Evolutionary conservation across 345 rosid genomes (phyloP).

Genomic region (Camelina neglecta): DNA sequence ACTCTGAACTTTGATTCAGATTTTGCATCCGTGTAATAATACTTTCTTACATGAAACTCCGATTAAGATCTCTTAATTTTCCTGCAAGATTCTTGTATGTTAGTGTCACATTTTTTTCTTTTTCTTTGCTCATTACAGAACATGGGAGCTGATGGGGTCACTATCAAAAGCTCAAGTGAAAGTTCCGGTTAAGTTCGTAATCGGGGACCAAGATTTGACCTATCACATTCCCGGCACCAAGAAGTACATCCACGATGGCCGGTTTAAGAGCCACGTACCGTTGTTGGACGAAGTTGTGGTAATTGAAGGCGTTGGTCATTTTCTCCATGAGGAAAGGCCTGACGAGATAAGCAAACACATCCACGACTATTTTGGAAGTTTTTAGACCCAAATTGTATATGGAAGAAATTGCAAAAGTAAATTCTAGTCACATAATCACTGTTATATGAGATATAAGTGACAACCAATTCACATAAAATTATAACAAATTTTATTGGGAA

Average conservation of each 20-base stretch:
- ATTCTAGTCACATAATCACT: too few species aligned
- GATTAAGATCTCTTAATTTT: neutral
- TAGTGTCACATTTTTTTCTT: neutral
- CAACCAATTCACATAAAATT: too few species aligned
- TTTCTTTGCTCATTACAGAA: slow-evolving; percentile 31
- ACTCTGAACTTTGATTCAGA: slow-evolving; percentile 18
- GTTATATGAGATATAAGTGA: too few species aligned
- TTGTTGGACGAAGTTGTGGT: slow-evolving; percentile 44
- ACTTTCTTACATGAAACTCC: neutral
- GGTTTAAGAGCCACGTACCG: slow-evolving; percentile 45
- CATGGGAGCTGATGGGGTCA: slow-evolving; percentile 45
- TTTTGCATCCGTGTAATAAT: neutral
- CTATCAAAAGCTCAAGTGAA: slow-evolving; percentile 33
- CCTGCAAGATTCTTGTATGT: neutral
- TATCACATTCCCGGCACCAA: slow-evolving; percentile 40
- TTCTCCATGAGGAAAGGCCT: slow-evolving; percentile 46
- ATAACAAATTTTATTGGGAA: too few species aligned
- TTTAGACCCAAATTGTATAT: slow-evolving; percentile 17
- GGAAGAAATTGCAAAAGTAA: neutral
- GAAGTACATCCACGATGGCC: slow-evolving; percentile 39
- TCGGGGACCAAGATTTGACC: slow-evolving; percentile 39
- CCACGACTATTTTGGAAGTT: slow-evolving; percentile 37
- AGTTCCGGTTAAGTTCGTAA: slow-evolving; percentile 47
- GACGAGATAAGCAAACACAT: slow-evolving; percentile 44
- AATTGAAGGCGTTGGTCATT: slow-evolving; percentile 44